Conservation (phyloP, 805 yeast genomes). For the Alloascoidea africana region DNA sequence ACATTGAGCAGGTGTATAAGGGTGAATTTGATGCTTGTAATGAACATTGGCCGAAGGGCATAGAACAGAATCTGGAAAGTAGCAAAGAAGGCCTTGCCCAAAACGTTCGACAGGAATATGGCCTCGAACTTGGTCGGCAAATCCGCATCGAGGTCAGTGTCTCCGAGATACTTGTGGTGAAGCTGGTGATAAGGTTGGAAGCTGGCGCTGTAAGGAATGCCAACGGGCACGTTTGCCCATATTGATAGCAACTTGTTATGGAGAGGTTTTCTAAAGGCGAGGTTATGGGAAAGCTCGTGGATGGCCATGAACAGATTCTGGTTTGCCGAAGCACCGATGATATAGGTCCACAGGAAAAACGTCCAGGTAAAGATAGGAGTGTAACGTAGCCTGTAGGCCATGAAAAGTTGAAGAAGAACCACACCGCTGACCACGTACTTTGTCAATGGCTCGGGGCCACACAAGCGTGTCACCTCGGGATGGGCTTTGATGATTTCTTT, state of each 20-base stretch:
- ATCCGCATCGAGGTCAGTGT: constrained; percentile 72
- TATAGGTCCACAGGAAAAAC: constrained; percentile 51
- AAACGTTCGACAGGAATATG: constrained; percentile 49
- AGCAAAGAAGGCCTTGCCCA: constrained; percentile 85
- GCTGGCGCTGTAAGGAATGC: constrained; percentile 80
- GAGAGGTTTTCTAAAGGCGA: constrained; percentile 66
- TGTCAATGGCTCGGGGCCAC: constrained; percentile 79
- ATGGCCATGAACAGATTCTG: constrained; percentile 79
- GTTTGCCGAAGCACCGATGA: constrained; percentile 74
- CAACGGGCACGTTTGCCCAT: constrained; percentile 71
- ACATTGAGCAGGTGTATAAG: constrained; percentile 57
- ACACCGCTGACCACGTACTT: constrained; percentile 60
- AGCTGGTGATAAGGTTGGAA: constrained; percentile 83
- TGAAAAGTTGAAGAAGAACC: constrained; percentile 47
- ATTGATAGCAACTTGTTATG: constrained; percentile 68
- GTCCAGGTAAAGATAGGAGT: constrained; percentile 34
- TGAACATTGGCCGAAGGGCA: constrained; percentile 80
- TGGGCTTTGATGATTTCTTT: constrained; percentile 57
- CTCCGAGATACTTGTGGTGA: constrained; percentile 86
- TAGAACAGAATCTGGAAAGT: constrained; percentile 81
- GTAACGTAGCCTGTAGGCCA: constrained; percentile 48
- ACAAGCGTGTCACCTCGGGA: constrained; percentile 66
- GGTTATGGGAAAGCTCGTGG: constrained; percentile 78
- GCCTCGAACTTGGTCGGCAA: constrained; percentile 77
- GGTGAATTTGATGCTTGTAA: constrained; percentile 63